Conservation (phyloP, 2,329 filamentous ascomycete genomes). For the Fusarium humuli region DNA sequence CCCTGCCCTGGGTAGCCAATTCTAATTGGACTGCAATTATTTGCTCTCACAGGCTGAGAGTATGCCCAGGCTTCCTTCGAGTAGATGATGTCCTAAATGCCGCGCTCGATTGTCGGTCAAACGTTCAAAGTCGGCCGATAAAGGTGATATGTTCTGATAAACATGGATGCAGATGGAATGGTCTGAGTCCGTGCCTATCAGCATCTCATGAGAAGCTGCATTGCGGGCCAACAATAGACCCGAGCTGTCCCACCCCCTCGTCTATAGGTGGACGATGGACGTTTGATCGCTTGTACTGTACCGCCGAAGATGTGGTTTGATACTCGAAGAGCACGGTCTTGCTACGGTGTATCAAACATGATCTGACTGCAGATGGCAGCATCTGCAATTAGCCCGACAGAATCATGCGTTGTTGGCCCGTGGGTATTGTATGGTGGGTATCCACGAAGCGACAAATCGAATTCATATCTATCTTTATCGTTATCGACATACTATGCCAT, state of each 20-base stretch:
- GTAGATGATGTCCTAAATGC: slow-evolving; percentile 8
- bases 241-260: slow-evolving; percentile 22
- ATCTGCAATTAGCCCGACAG: slow-evolving; percentile 19
- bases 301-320: slow-evolving; percentile 31
- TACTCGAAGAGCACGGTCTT: slow-evolving; percentile 22
- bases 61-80: slow-evolving; percentile 22
- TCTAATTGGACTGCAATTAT: slow-evolving; percentile 1
- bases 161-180: slow-evolving; percentile 39
- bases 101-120: slow-evolving; percentile 37
- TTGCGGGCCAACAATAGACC: slow-evolving; percentile 28
- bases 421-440: slow-evolving; percentile 34
- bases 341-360: slow-evolving; percentile 29
- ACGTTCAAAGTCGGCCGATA: slow-evolving; percentile 32
- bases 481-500: slow-evolving; percentile 46
- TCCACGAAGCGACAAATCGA: slow-evolving; percentile 43
- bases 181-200: slow-evolving; percentile 38
- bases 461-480: slow-evolving; percentile 42
- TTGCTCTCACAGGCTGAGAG: slow-evolving; percentile 12
- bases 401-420: slow-evolving; percentile 30
- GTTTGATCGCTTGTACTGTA: slow-evolving; percentile 16
- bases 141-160: slow-evolving; percentile 34
- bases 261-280: slow-evolving; percentile 7
- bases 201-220: slow-evolving; percentile 35
- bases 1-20: not conserved
- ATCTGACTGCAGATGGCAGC: slow-evolving; percentile 27